A percentile compares a stretch with the other conserved stretches of the same genome.
phyloP scores from a whole-genome alignment of 345 rosid species.

The Excoecaria cochinchinensis region DNA sequence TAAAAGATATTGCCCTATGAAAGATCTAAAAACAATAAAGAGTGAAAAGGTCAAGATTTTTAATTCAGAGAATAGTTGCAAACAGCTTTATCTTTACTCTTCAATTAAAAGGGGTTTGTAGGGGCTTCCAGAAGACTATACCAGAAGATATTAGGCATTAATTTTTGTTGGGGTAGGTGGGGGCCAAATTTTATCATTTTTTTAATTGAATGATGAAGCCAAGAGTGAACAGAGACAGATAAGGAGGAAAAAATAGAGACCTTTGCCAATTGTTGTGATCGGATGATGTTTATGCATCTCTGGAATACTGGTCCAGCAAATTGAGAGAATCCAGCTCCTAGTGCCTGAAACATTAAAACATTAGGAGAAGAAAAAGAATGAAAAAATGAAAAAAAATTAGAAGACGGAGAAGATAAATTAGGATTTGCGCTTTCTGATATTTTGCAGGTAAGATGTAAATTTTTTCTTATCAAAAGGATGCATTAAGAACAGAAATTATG shows the following conservation, averaged over 20 bases:
- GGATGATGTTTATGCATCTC: conserved; percentile 85
- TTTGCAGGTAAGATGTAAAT: neutral
- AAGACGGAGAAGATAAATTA: neutral
- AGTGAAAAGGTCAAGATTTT: neutral
- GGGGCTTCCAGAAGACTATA: neutral
- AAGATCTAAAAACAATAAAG: neutral
- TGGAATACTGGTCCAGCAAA: conserved; percentile 89
- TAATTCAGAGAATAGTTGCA: neutral
- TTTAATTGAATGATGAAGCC: neutral
- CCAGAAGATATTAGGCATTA: neutral
- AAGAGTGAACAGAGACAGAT: neutral
- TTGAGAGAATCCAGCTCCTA: conserved; percentile 80
- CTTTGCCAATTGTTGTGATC: conserved; percentile 76
- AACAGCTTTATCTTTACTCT: neutral
- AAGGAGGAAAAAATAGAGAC: conserved; percentile 29
- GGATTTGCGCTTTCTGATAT: neutral
- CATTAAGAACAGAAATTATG: neutral
- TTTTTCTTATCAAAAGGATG: neutral
- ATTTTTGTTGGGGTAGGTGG: neutral
- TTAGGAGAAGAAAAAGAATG: neutral
- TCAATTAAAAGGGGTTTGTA: neutral
- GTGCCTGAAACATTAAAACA: conserved; percentile 54
- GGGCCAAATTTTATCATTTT: too few relatives aligned
- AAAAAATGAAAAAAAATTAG: conserved; percentile 5
- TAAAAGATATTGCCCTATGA: neutral